Evolutionary conservation across 148 eudicot species (phyloP).

Genomic region (Chenopodium formosanum): DNA sequence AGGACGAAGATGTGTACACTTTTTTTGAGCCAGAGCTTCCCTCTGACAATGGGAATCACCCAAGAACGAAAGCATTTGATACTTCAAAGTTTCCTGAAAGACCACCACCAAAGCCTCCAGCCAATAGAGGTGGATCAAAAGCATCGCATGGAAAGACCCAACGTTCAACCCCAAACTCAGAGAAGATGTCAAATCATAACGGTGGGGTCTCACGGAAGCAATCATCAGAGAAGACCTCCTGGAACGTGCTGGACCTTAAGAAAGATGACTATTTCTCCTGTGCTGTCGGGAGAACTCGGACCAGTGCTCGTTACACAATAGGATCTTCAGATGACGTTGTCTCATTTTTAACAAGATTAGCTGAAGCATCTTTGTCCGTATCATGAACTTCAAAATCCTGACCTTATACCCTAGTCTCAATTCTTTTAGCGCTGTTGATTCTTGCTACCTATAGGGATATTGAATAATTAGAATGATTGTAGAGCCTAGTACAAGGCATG

Average conservation of each 20-base stretch:
- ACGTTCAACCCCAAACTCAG: constrained; percentile 41
- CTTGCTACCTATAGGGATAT: constrained; percentile 9
- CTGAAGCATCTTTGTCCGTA: constrained; percentile 41
- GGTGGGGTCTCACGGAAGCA: constrained; percentile 38
- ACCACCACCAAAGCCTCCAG: constrained; percentile 47
- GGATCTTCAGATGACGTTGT: constrained; percentile 79
- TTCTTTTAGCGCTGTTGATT: constrained; percentile 19
- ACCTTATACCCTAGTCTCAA: neutral
- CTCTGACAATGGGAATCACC: constrained; percentile 42
- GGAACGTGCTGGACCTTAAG: constrained; percentile 86
- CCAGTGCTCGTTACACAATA: constrained; percentile 77
- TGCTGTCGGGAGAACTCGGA: constrained; percentile 81
- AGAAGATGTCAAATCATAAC: constrained; percentile 37
- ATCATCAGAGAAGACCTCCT: constrained; percentile 53
- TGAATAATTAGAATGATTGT: neutral
- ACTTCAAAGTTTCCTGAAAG: constrained; percentile 41
- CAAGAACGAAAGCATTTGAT: constrained; percentile 57
- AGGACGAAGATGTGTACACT: constrained; percentile 95
- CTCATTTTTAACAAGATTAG: constrained; percentile 52
- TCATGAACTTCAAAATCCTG: neutral
- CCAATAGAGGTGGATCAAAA: constrained; percentile 48
- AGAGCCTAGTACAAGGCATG: neutral
- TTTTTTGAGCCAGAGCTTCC: constrained; percentile 99
- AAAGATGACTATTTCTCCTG: constrained; percentile 93
- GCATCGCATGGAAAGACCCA: constrained; percentile 42